phyloP scores from a whole-genome alignment of 2,329 filamentous ascomycete genomes.

The Botrytis pseudocinerea region DNA sequence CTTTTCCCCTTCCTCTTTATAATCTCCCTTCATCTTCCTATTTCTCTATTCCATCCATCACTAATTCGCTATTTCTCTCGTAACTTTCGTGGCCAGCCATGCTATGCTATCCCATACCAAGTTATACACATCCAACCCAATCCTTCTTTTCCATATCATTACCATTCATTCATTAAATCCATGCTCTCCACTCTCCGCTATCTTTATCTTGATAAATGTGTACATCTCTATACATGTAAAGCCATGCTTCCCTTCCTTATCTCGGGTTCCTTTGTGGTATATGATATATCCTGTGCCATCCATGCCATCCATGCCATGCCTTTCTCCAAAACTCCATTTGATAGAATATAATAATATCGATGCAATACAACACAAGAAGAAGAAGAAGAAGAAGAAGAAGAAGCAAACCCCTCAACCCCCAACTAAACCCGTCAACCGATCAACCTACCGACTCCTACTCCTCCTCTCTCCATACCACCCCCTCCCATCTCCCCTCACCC shows the following conservation, averaged over 20 bases:
- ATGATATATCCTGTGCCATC: background rate
- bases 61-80: too few species aligned
- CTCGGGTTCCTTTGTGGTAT: background rate
- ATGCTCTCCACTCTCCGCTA: too few species aligned
- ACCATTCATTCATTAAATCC: too few species aligned
- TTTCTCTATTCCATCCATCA: too few species aligned
- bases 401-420: too few species aligned
- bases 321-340: background rate
- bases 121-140: too few species aligned
- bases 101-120: too few species aligned
- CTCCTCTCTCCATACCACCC: conserved; percentile 5
- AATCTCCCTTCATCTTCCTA: too few species aligned
- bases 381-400: background rate
- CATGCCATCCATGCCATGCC: background rate
- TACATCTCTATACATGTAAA: background rate
- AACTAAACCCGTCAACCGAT: background rate
- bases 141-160: too few species aligned
- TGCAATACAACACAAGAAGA: background rate
- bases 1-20: too few species aligned
- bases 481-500: conserved; percentile 3
- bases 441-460: background rate
- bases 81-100: too few species aligned
- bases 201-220: background rate
- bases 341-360: background rate
- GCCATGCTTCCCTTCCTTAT: background rate